phyloP scores from a whole-genome alignment of 176 grass and related monocot species.

The Alopecurus myosuroides region DNA sequence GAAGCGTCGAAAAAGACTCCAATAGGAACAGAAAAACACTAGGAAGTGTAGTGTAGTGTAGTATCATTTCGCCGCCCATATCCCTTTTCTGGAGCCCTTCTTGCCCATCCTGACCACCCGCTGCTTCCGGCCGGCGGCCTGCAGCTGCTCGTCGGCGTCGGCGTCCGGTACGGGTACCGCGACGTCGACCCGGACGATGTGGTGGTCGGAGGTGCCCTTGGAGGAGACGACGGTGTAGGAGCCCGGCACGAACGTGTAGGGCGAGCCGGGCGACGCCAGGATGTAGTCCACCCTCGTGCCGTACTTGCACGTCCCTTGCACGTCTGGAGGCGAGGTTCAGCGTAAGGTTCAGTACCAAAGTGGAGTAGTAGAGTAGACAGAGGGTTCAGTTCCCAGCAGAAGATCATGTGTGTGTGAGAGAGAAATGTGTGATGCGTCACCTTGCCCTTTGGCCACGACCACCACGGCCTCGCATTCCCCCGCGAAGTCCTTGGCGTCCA shows the following conservation, averaged over 20 bases:
- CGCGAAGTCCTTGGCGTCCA: slow-evolving; percentile 88
- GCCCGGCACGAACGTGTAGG: slow-evolving; percentile 73
- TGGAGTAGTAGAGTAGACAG: background rate
- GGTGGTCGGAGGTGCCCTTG: slow-evolving; percentile 83
- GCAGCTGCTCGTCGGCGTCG: slow-evolving; percentile 1
- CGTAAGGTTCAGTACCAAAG: background rate
- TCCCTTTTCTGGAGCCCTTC: slow-evolving; percentile 46
- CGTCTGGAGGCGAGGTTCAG: slow-evolving; percentile 44
- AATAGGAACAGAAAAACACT: no score
- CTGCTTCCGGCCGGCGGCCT: slow-evolving; percentile 11
- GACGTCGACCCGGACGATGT: slow-evolving; percentile 81
- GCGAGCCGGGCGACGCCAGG: slow-evolving; percentile 62
- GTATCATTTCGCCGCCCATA: slow-evolving; percentile 40
- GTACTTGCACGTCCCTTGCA: slow-evolving; percentile 96
- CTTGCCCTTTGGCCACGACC: slow-evolving; percentile 94
- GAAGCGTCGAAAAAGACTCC: background rate
- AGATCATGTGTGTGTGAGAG: background rate
- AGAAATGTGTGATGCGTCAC: slow-evolving; percentile 19
- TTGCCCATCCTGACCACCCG: slow-evolving; percentile 59
- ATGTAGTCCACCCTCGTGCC: slow-evolving; percentile 95
- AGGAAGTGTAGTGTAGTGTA: no score
- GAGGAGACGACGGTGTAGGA: slow-evolving; percentile 84
- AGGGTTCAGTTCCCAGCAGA: no score
- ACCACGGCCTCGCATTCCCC: slow-evolving; percentile 97
- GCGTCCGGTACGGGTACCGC: slow-evolving; percentile 12